Base-by-base conservation (phyloP, 352 stramenopile genomes). In the Pythium vanterpoolii region DNA sequence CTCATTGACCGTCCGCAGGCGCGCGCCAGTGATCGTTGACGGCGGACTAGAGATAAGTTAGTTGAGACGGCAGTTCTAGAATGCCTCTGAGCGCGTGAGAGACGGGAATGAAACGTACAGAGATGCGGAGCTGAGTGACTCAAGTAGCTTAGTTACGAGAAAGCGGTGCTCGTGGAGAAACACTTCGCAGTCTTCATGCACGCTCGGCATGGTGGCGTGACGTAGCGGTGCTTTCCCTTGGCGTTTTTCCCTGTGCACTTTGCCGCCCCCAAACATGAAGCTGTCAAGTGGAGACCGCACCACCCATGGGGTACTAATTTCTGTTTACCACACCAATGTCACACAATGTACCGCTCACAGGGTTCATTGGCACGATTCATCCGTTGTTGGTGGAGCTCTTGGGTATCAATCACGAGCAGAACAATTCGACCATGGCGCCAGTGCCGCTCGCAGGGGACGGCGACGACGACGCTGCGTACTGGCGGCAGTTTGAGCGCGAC, bases 161-260 rank as follows among this genome's bases (percentile, higher is more conserved):
- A 90, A 93, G 48, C 83, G 81, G 70, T 93, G 83, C 70, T 91
- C 83, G 54, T 93, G 79, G 46, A 93, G 68, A 50, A 68, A 73
- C 42, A 90, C 69, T 61, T 89, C 78, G 40, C 89, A 79, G 46
- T 89, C 71, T 24, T 93, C 81, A 10, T 77, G 77, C 23, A 93
- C 82, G 68, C 77, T 87, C 68, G 72, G 56, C 68, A 76, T 79
- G 2, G 24, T n/a, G n/a, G n/a, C n/a, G n/a, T n/a, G n/a, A n/a
- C n/a, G n/a, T n/a, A n/a, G n/a, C 36, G 6, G 49, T 4, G 8
- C 19, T 31, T 18, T 42, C 31, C 8, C n/a, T 28, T 50, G 14
- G 19, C 18, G 10, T 39, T 11, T 14, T 14, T 45, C 26, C 5
- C 5, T 43, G 11, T 21, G 5, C 38, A 16, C 39, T 13, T 45